A percentile compares a stretch with the other conserved stretches of the same genome.
Conservation (phyloP, 2,329 filamentous ascomycete genomes). For the Fusarium protoensiforme region DNA sequence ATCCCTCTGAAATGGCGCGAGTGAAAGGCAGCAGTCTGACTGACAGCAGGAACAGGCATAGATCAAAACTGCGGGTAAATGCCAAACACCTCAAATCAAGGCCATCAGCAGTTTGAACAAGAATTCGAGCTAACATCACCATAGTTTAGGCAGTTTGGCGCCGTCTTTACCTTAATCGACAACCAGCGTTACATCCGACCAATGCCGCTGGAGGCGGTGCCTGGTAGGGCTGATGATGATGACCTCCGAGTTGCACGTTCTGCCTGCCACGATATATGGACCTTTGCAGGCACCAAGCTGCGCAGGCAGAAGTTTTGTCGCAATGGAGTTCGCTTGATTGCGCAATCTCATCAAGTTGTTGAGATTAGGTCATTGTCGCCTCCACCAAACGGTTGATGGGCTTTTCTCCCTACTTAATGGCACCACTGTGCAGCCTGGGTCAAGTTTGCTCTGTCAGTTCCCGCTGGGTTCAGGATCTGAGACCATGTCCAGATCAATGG, state of each 20-base stretch:
- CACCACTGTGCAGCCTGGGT: not conserved
- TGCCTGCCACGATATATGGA: not conserved
- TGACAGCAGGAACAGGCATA: not conserved
- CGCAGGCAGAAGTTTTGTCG: not conserved
- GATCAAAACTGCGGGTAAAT: not conserved
- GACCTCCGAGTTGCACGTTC: not conserved
- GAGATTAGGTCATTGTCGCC: not conserved
- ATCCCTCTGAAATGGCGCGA: not conserved
- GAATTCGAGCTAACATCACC: not conserved
- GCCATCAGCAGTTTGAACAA: not conserved
- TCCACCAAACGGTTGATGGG: not conserved
- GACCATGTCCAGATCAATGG: not conserved
- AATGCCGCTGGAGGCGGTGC: not conserved
- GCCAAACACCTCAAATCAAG: not conserved
- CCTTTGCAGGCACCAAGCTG: not conserved
- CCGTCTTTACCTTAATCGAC: not conserved
- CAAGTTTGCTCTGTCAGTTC: not conserved
- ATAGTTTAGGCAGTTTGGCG: not conserved
- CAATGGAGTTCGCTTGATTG: not conserved
- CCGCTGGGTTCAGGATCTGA: not conserved
- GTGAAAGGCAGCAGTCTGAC: not conserved
- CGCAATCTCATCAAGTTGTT: not conserved
- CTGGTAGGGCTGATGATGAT: slow-evolving; percentile 24
- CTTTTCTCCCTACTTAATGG: not conserved
- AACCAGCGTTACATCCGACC: not conserved